Evolutionary conservation across 2,329 filamentous ascomycete genomes (phyloP).

Genomic region (Colletotrichum sp.): DNA sequence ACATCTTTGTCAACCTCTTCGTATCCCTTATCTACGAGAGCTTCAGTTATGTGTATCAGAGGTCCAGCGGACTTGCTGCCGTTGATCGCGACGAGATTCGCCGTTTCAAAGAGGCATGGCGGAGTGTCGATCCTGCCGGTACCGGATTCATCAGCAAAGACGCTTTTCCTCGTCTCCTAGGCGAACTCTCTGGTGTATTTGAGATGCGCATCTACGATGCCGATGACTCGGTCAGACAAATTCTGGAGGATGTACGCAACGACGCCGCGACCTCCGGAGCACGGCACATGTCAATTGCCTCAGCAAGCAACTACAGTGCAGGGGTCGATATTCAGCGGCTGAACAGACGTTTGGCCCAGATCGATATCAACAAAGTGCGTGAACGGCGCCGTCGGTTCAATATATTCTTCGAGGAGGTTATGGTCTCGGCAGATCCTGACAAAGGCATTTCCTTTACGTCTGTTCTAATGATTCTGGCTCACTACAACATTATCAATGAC

Average conservation of each 20-base stretch:
- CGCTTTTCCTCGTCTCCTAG: slow-evolving; percentile 84
- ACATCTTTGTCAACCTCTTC: slow-evolving; percentile 98
- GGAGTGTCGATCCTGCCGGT: slow-evolving; percentile 89
- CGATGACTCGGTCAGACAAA: slow-evolving; percentile 83
- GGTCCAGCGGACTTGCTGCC: slow-evolving; percentile 88
- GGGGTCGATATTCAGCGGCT: slow-evolving; percentile 78
- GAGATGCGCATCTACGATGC: slow-evolving; percentile 96
- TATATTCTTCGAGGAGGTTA: slow-evolving; percentile 95
- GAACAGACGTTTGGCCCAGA: slow-evolving; percentile 71
- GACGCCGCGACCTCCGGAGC: slow-evolving; percentile 38
- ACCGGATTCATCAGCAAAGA: slow-evolving; percentile 92
- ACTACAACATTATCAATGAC: slow-evolving; percentile 98
- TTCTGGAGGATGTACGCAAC: slow-evolving; percentile 82
- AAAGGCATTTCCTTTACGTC: slow-evolving; percentile 90
- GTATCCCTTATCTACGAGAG: slow-evolving; percentile 99
- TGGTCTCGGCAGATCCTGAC: slow-evolving; percentile 90
- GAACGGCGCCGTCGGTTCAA: slow-evolving; percentile 82
- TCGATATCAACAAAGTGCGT: slow-evolving; percentile 79
- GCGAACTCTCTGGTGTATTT: slow-evolving; percentile 93
- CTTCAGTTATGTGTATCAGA: slow-evolving; percentile 98
- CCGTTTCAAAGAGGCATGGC: slow-evolving; percentile 98
- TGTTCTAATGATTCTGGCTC: slow-evolving; percentile 92
- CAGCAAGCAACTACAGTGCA: slow-evolving; percentile 53
- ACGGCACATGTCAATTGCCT: slow-evolving; percentile 60
- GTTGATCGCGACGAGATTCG: slow-evolving; percentile 94